Base-by-base conservation (phyloP, 2,329 filamentous ascomycete genomes). In the Dactylellina cionopaga region DNA sequence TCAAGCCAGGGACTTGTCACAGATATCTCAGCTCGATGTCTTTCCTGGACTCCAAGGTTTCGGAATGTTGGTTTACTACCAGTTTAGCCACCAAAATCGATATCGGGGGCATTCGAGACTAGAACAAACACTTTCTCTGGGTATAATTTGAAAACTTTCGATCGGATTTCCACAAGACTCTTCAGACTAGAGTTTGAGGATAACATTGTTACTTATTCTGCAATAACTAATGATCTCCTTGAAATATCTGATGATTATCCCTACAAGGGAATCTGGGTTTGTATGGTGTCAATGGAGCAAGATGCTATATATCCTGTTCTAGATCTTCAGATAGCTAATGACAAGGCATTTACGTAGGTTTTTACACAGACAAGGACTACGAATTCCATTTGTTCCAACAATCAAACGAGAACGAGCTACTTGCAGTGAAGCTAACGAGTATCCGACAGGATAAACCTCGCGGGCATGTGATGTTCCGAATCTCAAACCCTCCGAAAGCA, bases 311-410 rank as follows among this genome's bases (percentile, higher is more conserved):
- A 13, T 4, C 19, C 2, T 19, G n/a, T n/a, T n/a, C n/a, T n/a
- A n/a, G n/a, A n/a, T n/a, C n/a, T n/a, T n/a, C n/a, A n/a, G n/a
- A n/a, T n/a, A n/a, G n/a, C 44, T 31, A 2, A 15, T 1, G 11
- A 37, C 9, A n/a, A 7, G 19, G 15, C 17, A 15, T n/a, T 10
- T 25, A n/a, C 41, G 17, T 55, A 65, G 60, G 60, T 17, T 46
- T 65, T 17, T 65, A 27, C 19, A 24, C n/a, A 4, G 24, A 25
- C 13, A 51, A 46, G 13, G 19, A 19, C 22, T 49, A 47, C 27
- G 60, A 65, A 11, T 19, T 65, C 6, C 60, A 56, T 43, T 25
- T 65, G 15, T 65, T 65, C 51, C 49, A 65, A 2, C 60, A 65
- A 24, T 29, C 60, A 5, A 41, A 33, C 3, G 22, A 24, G 10